These are phyloP conservation scores for Pochonia chlamydosporia DNA, from an alignment of 2,329 filamentous ascomycete species.

Conservation along the genomic window DNA sequence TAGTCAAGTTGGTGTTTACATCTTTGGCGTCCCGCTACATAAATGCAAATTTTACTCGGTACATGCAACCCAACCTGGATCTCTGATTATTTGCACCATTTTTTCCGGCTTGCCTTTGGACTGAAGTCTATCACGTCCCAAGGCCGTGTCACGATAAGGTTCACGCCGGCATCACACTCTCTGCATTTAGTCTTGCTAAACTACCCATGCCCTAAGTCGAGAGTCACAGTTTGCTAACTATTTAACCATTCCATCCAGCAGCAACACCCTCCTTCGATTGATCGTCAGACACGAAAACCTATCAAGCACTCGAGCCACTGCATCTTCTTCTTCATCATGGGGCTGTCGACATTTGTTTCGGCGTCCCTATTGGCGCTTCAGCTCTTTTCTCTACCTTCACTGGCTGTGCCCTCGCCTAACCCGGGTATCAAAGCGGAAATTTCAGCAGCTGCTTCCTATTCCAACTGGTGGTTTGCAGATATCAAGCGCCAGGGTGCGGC, in stretches of 20 bases:
- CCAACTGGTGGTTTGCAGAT: constrained; percentile 65
- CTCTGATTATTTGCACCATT: too few relatives aligned
- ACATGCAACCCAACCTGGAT: too few relatives aligned
- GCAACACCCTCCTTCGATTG: not conserved
- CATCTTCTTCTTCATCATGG: constrained; percentile 36
- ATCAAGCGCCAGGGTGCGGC: constrained; percentile 65
- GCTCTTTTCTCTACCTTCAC: constrained; percentile 29
- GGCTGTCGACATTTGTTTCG: constrained; percentile 36
- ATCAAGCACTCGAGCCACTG: constrained; percentile 16
- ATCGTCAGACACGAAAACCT: not conserved
- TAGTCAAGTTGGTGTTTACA: too few relatives aligned
- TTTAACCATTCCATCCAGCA: not conserved
- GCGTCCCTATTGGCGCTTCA: constrained; percentile 37
- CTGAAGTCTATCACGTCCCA: too few relatives aligned
- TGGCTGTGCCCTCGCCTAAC: constrained; percentile 26
- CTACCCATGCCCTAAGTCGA: not conserved
- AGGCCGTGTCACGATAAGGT: not conserved
- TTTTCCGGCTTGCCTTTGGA: too few relatives aligned
- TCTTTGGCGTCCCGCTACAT: too few relatives aligned
- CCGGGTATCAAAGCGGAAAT: constrained; percentile 9
- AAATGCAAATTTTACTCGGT: too few relatives aligned
- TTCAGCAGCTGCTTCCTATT: constrained; percentile 21
- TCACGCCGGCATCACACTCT: not conserved
- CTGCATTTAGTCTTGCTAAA: too few relatives aligned
- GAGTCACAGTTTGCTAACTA: not conserved